Evolutionary conservation across 1,284 basidiomycete genomes (phyloP), one percentile per base, ranked within the genome.

Genomic region (Apiotrichum veenhuisii): DNA sequence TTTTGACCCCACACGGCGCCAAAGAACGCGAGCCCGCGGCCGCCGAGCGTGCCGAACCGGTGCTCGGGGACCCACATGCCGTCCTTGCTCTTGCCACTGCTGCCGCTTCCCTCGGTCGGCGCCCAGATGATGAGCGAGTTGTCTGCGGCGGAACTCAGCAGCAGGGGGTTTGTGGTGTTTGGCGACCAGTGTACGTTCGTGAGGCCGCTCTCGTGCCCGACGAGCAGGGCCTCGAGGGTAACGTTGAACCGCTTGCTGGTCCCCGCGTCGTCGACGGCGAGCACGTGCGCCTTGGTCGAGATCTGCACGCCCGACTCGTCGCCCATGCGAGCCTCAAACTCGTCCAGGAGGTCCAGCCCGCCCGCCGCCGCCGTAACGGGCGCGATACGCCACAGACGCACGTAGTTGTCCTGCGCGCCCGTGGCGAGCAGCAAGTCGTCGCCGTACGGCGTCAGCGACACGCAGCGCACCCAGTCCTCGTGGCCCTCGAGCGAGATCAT

Each of bases 131-230:
- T 94, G 37, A 96, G 73, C 15, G 92, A 96, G 37, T 92, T 93
- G 75, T 97, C 93, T 0, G 88, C 87, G 0, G 94, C 94, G 3
- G 90, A 87, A 15, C 91, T 93, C 12, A 96, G 80, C 5, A 97
- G 81, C 0, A 84, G 84, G 18, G 60, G 79, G 2, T 59, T 62
- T 26, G 50, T 37, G 62, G 61, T 9, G 55, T 53, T 7, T 1
- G 86, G 84, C 20, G 85, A 82, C 91, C 92, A 97, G 43, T 85
- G 80, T 14, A 97, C 76, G 36, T 86, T 88, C 0, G 91, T 96
- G n/a, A 97, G 79, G 33, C 89, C 89, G 3, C 87, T 86, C 78
- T 97, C 93, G 71, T 97, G 94, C 15, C 93, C 93, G 33, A 96
- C 79, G 15, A 97, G 82, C 22, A 97, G 83, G 1, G 94, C 92